These are phyloP conservation scores for Pholiota conissans DNA, from an alignment of 768 basidiomycete genomes.

Conservation along the genomic window DNA sequence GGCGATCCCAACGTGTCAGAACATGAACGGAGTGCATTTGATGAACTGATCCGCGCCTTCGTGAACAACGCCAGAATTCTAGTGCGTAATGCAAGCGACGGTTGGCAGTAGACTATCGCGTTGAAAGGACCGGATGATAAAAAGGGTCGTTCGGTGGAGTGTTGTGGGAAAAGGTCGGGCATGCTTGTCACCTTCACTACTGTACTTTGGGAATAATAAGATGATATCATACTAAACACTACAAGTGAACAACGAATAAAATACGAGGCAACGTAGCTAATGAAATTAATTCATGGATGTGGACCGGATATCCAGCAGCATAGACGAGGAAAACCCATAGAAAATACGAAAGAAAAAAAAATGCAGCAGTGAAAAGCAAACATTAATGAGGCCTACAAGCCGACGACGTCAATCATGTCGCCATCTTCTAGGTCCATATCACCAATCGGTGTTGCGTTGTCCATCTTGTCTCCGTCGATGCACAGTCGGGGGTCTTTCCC, in stretches of 20 bases:
- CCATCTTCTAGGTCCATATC: constrained; percentile 77
- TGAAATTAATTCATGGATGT: no score
- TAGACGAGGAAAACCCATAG: no score
- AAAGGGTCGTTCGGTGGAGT: no score
- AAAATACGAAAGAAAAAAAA: no score
- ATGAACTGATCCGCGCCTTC: constrained; percentile 89
- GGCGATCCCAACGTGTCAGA: constrained; percentile 59
- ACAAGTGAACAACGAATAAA: no score
- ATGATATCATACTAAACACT: no score
- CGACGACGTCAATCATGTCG: constrained; percentile 75
- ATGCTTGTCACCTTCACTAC: no score
- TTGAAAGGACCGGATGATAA: neutral
- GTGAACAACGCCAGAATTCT: constrained; percentile 93
- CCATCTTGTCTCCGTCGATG: constrained; percentile 74
- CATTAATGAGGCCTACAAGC: constrained; percentile 35
- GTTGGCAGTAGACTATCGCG: constrained; percentile 18
- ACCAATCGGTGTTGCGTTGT: constrained; percentile 58
- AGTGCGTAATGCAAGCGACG: constrained; percentile 59
- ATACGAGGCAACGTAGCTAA: no score
- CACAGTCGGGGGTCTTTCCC: constrained; percentile 52
- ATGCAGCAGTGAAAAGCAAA: neutral
- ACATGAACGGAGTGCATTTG: constrained; percentile 73
- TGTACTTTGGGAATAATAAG: no score
- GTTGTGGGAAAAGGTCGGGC: no score
- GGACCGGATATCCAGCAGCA: no score